A percentile compares a stretch with the other conserved stretches of the same genome.
Evolutionary conservation across 768 basidiomycete species (phyloP).

Genomic region (Lactarius evosmus): DNA sequence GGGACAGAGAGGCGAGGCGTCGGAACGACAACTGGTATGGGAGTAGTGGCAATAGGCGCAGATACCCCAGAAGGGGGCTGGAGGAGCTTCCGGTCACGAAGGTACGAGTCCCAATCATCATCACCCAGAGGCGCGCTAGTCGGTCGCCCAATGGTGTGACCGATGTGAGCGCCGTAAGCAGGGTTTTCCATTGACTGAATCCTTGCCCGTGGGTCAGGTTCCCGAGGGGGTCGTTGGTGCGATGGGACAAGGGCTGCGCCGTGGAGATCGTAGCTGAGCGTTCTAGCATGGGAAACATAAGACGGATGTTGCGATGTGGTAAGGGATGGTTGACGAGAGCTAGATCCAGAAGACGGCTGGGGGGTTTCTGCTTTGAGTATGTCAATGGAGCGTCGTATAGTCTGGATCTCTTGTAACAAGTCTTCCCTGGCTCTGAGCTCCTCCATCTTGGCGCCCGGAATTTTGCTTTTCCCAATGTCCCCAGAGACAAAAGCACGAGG

Average conservation of each 20-base stretch:
- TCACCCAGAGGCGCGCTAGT: conserved; percentile 71
- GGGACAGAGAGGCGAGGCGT: conserved; percentile 54
- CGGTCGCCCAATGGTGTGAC: conserved; percentile 61
- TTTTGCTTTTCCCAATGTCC: conserved; percentile 35
- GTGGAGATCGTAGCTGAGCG: conserved; percentile 63
- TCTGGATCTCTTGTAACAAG: conserved; percentile 73
- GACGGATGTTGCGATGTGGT: conserved; percentile 48
- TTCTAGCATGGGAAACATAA: conserved; percentile 31
- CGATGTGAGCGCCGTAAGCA: conserved; percentile 41
- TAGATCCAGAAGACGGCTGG: conserved; percentile 46
- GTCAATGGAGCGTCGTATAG: conserved; percentile 76
- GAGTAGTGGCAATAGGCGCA: conserved; percentile 69
- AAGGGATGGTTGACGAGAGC: conserved; percentile 61
- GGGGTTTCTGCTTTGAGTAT: conserved; percentile 69
- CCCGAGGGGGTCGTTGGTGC: conserved; percentile 69
- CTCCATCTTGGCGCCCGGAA: conserved; percentile 36
- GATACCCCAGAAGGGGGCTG: conserved; percentile 81
- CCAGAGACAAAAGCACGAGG: conserved; percentile 61
- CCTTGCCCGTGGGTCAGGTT: conserved; percentile 62
- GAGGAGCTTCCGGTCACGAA: conserved; percentile 78
- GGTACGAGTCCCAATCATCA: conserved; percentile 84
- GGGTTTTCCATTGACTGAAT: conserved; percentile 73
- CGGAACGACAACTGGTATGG: conserved; percentile 36
- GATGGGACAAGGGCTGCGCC: conserved; percentile 48
- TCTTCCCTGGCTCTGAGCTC: conserved; percentile 67